phyloP scores from a whole-genome alignment of 2,329 filamentous ascomycete species.

The Pseudocercospora cruenta region DNA sequence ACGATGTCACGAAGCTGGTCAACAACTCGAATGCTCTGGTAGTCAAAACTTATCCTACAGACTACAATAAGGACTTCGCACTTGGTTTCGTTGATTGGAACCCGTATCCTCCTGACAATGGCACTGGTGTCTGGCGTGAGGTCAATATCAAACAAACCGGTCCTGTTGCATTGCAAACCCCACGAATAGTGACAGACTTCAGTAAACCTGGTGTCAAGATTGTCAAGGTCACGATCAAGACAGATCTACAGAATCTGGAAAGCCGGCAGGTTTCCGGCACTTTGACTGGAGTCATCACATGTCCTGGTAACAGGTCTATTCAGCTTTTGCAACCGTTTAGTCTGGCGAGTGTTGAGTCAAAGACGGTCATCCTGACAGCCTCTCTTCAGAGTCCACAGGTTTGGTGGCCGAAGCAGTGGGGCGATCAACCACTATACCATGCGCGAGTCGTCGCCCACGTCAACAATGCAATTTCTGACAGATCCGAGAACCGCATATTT shows the following conservation, averaged over 20 bases:
- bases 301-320: neutral
- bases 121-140: conserved; percentile 18
- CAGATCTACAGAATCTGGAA: conserved; percentile 12
- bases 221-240: conserved; percentile 13
- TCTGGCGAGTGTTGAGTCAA: neutral
- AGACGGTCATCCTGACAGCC: conserved; percentile 3
- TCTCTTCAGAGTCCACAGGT: conserved; percentile 8
- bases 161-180: neutral
- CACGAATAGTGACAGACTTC: conserved; percentile 10
- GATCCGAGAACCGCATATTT: neutral
- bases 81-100: conserved; percentile 20
- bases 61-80: conserved; percentile 16
- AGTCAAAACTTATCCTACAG: conserved; percentile 10
- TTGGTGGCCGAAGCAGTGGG: conserved; percentile 21
- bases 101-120: conserved; percentile 19
- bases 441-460: conserved; percentile 2
- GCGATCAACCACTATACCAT: conserved; percentile 13
- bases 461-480: conserved; percentile 7
- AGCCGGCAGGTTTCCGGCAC: neutral
- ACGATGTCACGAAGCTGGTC: conserved; percentile 15
- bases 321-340: conserved; percentile 5
- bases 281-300: conserved; percentile 4
- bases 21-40: conserved; percentile 6
- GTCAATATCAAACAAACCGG: conserved; percentile 12
- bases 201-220: conserved; percentile 2